Conservation (phyloP, 2,329 filamentous ascomycete species). For the Aplosporella prunicola region DNA sequence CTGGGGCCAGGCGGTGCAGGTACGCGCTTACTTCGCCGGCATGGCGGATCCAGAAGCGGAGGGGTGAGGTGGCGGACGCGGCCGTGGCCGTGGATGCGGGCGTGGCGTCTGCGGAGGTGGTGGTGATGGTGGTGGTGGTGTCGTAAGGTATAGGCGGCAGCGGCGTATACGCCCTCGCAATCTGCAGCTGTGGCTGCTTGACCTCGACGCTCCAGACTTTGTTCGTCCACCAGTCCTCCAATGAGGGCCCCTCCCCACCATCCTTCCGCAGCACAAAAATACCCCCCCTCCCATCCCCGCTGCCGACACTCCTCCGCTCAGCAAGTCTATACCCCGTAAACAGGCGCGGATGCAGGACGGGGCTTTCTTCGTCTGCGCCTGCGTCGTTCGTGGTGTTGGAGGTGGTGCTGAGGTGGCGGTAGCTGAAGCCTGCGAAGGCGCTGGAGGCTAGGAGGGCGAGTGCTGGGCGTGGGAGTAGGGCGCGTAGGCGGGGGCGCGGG, state of each 20-base stretch:
- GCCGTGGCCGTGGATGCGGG: constrained; percentile 26
- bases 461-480: constrained; percentile 19
- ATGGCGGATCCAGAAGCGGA: constrained; percentile 70
- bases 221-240: constrained; percentile 49
- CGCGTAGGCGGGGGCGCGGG: no score
- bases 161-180: constrained; percentile 84
- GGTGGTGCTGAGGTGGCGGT: constrained; percentile 21
- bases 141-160: constrained; percentile 51
- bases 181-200: constrained; percentile 90
- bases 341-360: constrained; percentile 44
- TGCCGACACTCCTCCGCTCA: no score
- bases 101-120: constrained; percentile 19
- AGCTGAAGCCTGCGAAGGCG: constrained; percentile 25
- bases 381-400: constrained; percentile 12
- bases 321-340: constrained; percentile 64
- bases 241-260: no score
- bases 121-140: constrained; percentile 8
- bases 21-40: constrained; percentile 83
- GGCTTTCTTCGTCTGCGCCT: constrained; percentile 3
- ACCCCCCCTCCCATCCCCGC: background rate
- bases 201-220: constrained; percentile 84
- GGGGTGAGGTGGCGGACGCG: background rate
- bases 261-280: background rate
- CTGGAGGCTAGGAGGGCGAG: constrained; percentile 25
- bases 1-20: constrained; percentile 54